Conservation (phyloP, 1,139 yeast genomes). For the Candida sojae region DNA sequence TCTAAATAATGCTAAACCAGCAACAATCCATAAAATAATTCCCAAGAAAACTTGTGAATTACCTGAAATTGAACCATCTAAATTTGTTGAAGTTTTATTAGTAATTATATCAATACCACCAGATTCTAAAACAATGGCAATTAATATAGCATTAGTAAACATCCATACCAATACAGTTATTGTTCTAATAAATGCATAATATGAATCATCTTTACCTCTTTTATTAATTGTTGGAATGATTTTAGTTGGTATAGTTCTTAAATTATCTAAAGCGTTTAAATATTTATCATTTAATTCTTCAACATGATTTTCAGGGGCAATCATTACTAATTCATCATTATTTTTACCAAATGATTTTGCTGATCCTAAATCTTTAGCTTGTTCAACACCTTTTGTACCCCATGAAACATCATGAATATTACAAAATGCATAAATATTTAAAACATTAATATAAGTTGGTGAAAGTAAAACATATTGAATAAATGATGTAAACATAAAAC, state of each 20-base stretch:
- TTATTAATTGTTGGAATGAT: conserved; percentile 19
- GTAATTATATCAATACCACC: conserved; percentile 40
- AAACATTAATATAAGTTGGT: conserved; percentile 75
- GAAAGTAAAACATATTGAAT: conserved; percentile 69
- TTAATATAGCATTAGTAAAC: conserved; percentile 44
- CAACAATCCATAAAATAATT: conserved; percentile 51
- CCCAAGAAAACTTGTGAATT: conserved; percentile 45
- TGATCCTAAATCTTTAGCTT: conserved; percentile 66
- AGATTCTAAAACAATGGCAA: conserved; percentile 43
- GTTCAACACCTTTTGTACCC: conserved; percentile 81
- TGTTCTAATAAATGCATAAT: conserved; percentile 48
- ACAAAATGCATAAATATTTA: conserved; percentile 83
- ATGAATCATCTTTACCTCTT: conserved; percentile 38
- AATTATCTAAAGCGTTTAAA: conserved; percentile 47
- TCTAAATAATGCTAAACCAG: conserved; percentile 47
- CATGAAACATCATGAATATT: conserved; percentile 85
- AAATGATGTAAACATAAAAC: conserved; percentile 76
- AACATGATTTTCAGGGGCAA: conserved; percentile 59
- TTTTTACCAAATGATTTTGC: conserved; percentile 54
- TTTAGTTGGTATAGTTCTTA: conserved; percentile 34
- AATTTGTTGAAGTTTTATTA: conserved; percentile 18
- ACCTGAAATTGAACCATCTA: conserved; percentile 33
- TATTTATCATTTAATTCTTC: conserved; percentile 66
- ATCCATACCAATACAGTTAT: conserved; percentile 50
- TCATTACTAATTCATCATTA: conserved; percentile 66